Evolutionary conservation across 1,139 yeast genomes (phyloP).

Genomic region (Taphrina sp.): DNA sequence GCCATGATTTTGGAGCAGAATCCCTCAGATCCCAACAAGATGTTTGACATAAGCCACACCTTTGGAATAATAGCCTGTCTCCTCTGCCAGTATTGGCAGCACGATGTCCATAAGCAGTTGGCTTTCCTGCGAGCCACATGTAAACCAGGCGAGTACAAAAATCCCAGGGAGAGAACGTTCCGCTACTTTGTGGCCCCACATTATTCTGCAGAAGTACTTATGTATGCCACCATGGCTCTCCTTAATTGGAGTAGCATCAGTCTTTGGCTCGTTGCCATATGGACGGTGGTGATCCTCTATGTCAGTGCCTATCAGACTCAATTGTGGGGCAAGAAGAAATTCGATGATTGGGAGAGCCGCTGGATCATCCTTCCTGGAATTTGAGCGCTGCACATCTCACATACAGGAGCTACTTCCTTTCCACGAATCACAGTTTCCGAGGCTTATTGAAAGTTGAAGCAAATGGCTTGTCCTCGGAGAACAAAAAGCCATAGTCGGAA

Average conservation of each 20-base stretch:
- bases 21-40: constrained; percentile 12
- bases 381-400: constrained; percentile 7
- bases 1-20: constrained; percentile 38
- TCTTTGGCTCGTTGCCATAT: constrained; percentile 21
- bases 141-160: constrained; percentile 55
- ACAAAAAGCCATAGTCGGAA: neutral
- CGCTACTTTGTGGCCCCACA: constrained; percentile 67
- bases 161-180: constrained; percentile 60
- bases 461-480: neutral
- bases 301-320: constrained; percentile 27
- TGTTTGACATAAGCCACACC: neutral
- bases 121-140: constrained; percentile 47
- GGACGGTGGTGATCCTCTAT: constrained; percentile 26
- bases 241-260: constrained; percentile 15
- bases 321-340: constrained; percentile 16
- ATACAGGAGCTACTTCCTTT: too few species aligned
- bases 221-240: constrained; percentile 52
- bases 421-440: constrained; percentile 5
- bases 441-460: constrained; percentile 3
- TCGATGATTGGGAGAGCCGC: constrained; percentile 29
- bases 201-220: constrained; percentile 68
- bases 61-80: neutral
- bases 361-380: constrained; percentile 25
- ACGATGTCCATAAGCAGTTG: constrained; percentile 57
- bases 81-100: constrained; percentile 55